Base-by-base conservation (phyloP, 768 basidiomycete genomes). In the Suillus subalutaceus region DNA sequence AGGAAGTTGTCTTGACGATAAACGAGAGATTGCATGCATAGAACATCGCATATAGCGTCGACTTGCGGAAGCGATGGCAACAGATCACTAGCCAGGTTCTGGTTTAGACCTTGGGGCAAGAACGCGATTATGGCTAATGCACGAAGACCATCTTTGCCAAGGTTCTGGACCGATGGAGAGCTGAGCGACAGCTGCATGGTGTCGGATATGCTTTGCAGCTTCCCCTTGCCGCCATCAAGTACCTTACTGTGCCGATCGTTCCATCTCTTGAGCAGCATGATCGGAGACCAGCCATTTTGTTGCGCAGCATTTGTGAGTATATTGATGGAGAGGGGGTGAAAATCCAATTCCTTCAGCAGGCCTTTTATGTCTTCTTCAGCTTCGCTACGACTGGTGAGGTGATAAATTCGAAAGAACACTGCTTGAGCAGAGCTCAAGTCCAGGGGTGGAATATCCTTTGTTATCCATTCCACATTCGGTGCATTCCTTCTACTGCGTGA, bases 301-400 rank as follows among this genome's bases (percentile, higher is more conserved):
- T 53, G 26, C 6, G 63, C 63, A 37, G 43, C 63, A 38, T 40
- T 48, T 52, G 63, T 53, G 2, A 37, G 32, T 6, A 61, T 10
- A 9, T 8, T 38, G 32, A 61, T 41, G 16, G 60, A 32, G 3
- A 61, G 20, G 6, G 60, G 18, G 8, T 20, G 8, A 44, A 44
- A 44, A 6, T 44, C 43, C 6, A 44, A 12, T 12, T 4, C 18
- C 18, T 44, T 12, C 8, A 44, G 43, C 4, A 44, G 43, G n/a
- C 23, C 37, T 13, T 9, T 37, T 7, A 61, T 43, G 23, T 26
- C 23, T 61, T 61, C 40, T 8, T n/a, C n/a, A 0, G 23, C 40
- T 2, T 12, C 18, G 9, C n/a, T 20, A 23, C n/a, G 10, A 50
- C 9, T 52, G 46, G 6, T 13, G 1, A 4, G 9, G 1, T 41